phyloP scores from a whole-genome alignment of 1,284 basidiomycete genomes.

The Inonotus hispidus region DNA sequence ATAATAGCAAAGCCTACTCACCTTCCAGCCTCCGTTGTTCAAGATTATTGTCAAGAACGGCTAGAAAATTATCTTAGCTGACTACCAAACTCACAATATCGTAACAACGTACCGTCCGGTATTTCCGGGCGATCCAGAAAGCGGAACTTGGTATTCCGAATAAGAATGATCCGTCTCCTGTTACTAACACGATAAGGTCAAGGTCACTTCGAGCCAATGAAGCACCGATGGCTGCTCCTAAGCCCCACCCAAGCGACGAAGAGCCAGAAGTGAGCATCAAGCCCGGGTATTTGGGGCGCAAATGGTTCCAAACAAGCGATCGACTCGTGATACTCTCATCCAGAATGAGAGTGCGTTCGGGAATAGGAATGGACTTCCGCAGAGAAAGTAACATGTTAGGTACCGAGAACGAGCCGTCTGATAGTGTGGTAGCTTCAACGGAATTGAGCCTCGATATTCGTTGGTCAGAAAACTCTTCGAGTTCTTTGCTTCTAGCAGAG shows the following conservation, averaged over 20 bases:
- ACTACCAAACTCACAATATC: not conserved
- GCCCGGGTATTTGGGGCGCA: slow-evolving; percentile 46
- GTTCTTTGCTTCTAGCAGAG: slow-evolving; percentile 16
- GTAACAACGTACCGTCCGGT: slow-evolving; percentile 48
- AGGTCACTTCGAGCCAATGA: slow-evolving; percentile 36
- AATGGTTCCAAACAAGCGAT: slow-evolving; percentile 47
- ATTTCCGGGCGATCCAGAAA: slow-evolving; percentile 66
- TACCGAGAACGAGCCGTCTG: slow-evolving; percentile 33
- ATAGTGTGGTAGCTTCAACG: slow-evolving; percentile 23
- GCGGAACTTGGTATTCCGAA: slow-evolving; percentile 61
- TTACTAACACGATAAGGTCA: slow-evolving; percentile 51
- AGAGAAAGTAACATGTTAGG: slow-evolving; percentile 46
- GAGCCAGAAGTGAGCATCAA: slow-evolving; percentile 50
- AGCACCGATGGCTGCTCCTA: slow-evolving; percentile 59
- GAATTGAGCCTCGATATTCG: slow-evolving; percentile 27
- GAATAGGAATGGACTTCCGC: slow-evolving; percentile 34
- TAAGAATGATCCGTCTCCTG: slow-evolving; percentile 65
- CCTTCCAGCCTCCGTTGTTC: slow-evolving; percentile 69
- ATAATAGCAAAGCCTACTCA: slow-evolving; percentile 25
- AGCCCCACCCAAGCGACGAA: slow-evolving; percentile 57
- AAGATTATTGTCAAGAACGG: slow-evolving; percentile 66
- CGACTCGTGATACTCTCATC: slow-evolving; percentile 63
- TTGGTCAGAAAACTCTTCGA: slow-evolving; percentile 22
- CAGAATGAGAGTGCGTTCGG: slow-evolving; percentile 42
- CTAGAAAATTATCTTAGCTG: slow-evolving; percentile 29